Evolutionary conservation across 129 eudicot genomes (phyloP).

Genomic region (Calendula officinalis): DNA sequence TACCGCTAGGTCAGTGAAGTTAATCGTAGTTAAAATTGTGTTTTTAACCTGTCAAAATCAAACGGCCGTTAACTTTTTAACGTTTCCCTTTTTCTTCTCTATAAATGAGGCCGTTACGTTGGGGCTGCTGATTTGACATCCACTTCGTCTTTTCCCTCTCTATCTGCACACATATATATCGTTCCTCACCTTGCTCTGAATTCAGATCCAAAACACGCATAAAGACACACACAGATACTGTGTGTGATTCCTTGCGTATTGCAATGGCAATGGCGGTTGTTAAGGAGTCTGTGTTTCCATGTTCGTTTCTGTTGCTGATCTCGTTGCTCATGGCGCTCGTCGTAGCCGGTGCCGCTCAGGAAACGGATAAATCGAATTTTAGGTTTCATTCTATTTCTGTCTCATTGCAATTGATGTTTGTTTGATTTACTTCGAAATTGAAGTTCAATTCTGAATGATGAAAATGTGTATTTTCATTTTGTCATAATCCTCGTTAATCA

Average conservation of each 20-base stretch:
- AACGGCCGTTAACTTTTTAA: slow-evolving; percentile 35
- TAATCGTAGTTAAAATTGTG: too few species aligned
- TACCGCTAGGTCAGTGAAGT: too few species aligned
- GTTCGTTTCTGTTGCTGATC: slow-evolving; percentile 21
- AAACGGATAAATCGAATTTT: slow-evolving; percentile 2
- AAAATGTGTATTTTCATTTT: slow-evolving; percentile 3
- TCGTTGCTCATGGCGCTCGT: slow-evolving; percentile 12
- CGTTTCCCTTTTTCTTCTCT: slow-evolving; percentile 24
- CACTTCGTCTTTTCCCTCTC: slow-evolving; percentile 29
- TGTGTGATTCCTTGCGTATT: slow-evolving; percentile 7
- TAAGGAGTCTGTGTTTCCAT: slow-evolving; percentile 13
- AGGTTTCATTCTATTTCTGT: slow-evolving; percentile 17
- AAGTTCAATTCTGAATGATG: background rate
- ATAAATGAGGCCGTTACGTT: slow-evolving; percentile 57
- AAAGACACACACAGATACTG: slow-evolving; percentile 15
- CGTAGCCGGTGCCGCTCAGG: background rate
- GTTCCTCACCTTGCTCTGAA: slow-evolving; percentile 25
- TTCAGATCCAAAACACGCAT: slow-evolving; percentile 18
- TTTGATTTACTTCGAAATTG: background rate
- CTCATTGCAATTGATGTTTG: slow-evolving; percentile 5
- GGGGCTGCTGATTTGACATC: slow-evolving; percentile 38
- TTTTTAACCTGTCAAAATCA: slow-evolving; percentile 9
- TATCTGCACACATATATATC: slow-evolving; percentile 28
- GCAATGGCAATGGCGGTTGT: slow-evolving; percentile 21
- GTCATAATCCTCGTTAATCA: background rate